Conservation (phyloP, 805 yeast species). For the Wickerhamiella nectarea region DNA sequence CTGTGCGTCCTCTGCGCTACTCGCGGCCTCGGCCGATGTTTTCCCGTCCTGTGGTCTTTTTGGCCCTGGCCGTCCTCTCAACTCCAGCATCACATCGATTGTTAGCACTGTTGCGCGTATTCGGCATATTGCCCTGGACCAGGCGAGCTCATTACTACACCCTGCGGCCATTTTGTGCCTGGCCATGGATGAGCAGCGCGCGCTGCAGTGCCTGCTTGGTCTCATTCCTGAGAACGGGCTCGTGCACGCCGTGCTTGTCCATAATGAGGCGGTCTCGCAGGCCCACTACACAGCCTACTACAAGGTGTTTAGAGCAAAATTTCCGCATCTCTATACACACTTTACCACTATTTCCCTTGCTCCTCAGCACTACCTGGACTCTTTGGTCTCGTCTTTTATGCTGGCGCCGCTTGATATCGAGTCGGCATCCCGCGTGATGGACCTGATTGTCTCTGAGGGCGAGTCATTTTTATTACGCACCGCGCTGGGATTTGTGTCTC, state of each 20-base stretch:
- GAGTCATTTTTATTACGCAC: conserved; percentile 41
- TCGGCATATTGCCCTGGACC: conserved; percentile 30
- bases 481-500: conserved; percentile 38
- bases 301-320: conserved; percentile 32
- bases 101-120: conserved; percentile 22
- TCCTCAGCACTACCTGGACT: conserved; percentile 33
- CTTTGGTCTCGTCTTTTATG: conserved; percentile 33
- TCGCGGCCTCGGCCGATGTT: conserved; percentile 21
- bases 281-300: conserved; percentile 36
- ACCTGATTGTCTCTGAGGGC: conserved; percentile 48
- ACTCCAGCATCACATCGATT: conserved; percentile 26
- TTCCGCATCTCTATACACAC: conserved; percentile 37
- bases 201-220: conserved; percentile 32
- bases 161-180: conserved; percentile 33
- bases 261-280: conserved; percentile 24
- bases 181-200: conserved; percentile 27
- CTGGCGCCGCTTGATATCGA: conserved; percentile 35
- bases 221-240: conserved; percentile 27
- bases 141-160: conserved; percentile 15
- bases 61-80: conserved; percentile 25
- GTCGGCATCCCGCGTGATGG: conserved; percentile 37
- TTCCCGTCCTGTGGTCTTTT: conserved; percentile 31
- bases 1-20: background rate
- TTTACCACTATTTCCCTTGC: conserved; percentile 32
- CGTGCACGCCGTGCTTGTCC: conserved; percentile 24